Conservation (phyloP, 805 yeast species). For the Kockiozyma suomiensis region DNA sequence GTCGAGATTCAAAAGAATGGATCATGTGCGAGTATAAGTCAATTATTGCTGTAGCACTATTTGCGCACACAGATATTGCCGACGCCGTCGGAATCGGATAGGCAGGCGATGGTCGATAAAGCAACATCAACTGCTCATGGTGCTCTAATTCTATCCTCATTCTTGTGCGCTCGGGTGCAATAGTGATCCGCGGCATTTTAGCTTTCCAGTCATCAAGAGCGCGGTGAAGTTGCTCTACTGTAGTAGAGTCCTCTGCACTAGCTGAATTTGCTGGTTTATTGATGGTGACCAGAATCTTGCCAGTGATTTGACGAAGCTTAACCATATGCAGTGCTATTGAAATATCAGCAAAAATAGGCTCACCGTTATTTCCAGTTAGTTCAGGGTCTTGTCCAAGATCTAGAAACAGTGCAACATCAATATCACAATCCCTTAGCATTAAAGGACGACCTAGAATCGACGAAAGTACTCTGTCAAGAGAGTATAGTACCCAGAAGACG, state of each 20-base stretch:
- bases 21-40: constrained; percentile 16
- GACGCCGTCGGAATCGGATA: constrained; percentile 16
- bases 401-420: constrained; percentile 41
- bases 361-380: neutral
- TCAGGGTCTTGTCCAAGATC: constrained; percentile 17
- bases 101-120: constrained; percentile 27
- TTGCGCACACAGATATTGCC: constrained; percentile 19
- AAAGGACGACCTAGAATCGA: constrained; percentile 54
- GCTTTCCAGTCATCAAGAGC: constrained; percentile 19
- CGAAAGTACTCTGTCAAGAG: constrained; percentile 48
- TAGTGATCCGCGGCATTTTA: constrained; percentile 12
- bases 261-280: neutral
- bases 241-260: neutral
- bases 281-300: constrained; percentile 11
- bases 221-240: constrained; percentile 18
- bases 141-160: constrained; percentile 27
- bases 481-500: constrained; percentile 38
- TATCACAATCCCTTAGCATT: constrained; percentile 54
- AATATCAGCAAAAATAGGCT: constrained; percentile 12
- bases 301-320: constrained; percentile 18
- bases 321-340: constrained; percentile 29
- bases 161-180: constrained; percentile 24
- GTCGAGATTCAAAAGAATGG: neutral
- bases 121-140: constrained; percentile 28
- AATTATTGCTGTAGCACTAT: constrained; percentile 19